These are phyloP conservation scores for Lecanicillium sp. DNA, from an alignment of 2,329 filamentous ascomycete species.

Conservation along the genomic window DNA sequence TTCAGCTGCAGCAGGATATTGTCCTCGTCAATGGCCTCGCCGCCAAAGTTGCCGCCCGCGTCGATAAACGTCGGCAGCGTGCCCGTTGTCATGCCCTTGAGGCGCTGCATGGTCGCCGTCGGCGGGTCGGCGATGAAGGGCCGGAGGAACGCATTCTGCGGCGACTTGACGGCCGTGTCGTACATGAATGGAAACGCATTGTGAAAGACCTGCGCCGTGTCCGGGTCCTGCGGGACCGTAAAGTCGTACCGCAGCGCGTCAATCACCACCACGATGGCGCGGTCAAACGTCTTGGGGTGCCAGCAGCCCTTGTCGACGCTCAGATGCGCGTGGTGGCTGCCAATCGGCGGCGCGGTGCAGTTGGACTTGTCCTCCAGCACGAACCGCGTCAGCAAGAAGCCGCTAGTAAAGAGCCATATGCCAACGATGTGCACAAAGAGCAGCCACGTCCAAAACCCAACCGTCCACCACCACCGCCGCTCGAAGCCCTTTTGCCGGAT, in stretches of 20 bases:
- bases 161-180: constrained; percentile 66
- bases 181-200: constrained; percentile 83
- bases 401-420: constrained; percentile 87
- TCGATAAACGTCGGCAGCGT: constrained; percentile 94
- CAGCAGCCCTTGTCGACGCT: constrained; percentile 69
- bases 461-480: constrained; percentile 47
- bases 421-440: constrained; percentile 69
- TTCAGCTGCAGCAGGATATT: constrained; percentile 61
- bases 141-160: constrained; percentile 77
- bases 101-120: constrained; percentile 81
- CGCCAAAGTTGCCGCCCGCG: constrained; percentile 88
- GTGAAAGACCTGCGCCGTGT: constrained; percentile 54
- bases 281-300: constrained; percentile 91
- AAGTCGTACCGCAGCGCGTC: constrained; percentile 97
- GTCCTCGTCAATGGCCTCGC: constrained; percentile 92
- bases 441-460: constrained; percentile 64
- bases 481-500: constrained; percentile 42
- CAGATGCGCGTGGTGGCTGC: constrained; percentile 29
- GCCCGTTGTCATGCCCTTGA: constrained; percentile 92
- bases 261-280: constrained; percentile 82
- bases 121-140: constrained; percentile 97
- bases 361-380: constrained; percentile 70
- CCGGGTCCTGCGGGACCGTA: constrained; percentile 62
- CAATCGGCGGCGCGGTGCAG: constrained; percentile 62
- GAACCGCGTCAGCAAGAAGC: constrained; percentile 83